Evolutionary conservation across 805 yeast species (phyloP).

Genomic region (Candida maesae): DNA sequence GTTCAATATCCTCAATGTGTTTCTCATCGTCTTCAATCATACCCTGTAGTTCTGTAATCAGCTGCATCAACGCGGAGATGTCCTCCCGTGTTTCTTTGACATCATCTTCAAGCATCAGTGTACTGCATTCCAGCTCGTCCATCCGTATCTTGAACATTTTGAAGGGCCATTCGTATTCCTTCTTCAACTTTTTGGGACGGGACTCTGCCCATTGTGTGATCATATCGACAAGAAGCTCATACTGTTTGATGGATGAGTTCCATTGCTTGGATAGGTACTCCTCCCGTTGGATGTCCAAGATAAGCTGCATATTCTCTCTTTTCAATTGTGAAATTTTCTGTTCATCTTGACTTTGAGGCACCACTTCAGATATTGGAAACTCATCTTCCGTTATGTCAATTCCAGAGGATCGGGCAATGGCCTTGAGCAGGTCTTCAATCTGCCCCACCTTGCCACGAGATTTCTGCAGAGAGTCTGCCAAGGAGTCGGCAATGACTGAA

Average conservation of each 20-base stretch:
- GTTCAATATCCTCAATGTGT: neutral
- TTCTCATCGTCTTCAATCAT: conserved; percentile 6
- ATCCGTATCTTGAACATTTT: neutral
- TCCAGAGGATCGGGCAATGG: conserved; percentile 12
- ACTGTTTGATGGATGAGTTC: conserved; percentile 26
- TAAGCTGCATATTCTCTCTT: conserved; percentile 25
- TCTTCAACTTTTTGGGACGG: neutral
- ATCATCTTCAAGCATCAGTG: conserved; percentile 1
- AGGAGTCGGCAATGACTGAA: conserved; percentile 12
- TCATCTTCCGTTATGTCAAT: conserved; percentile 15
- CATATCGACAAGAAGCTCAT: conserved; percentile 26
- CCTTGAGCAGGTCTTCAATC: conserved; percentile 18
- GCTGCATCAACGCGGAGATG: neutral
- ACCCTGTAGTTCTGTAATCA: conserved; percentile 4
- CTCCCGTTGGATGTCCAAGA: conserved; percentile 32
- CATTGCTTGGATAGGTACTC: conserved; percentile 28
- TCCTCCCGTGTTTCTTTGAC: conserved; percentile 1
- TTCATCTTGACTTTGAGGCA: too few species aligned
- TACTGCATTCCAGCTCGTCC: conserved; percentile 3
- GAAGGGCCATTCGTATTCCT: neutral
- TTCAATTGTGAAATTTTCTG: conserved; percentile 20
- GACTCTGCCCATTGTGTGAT: conserved; percentile 5
- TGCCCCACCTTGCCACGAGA: conserved; percentile 14
- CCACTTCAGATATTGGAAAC: too few species aligned
- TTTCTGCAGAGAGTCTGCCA: conserved; percentile 11